Evolutionary conservation across 345 rosid species (phyloP), one percentile per base, ranked within the genome.

Genomic region (Garcia nutans): DNA sequence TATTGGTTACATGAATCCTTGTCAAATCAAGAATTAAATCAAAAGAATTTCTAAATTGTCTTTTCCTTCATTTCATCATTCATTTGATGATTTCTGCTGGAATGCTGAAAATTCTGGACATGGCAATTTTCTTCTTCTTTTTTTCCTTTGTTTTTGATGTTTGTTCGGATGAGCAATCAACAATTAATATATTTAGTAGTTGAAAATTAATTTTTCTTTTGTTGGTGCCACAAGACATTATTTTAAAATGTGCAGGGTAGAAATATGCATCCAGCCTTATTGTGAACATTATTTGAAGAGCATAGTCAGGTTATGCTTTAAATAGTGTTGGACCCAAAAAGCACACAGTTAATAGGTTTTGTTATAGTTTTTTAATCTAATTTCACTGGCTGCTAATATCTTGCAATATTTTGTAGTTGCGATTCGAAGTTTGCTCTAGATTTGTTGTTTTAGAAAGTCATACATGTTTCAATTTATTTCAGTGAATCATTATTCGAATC

Each of bases 321-420:
- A 19, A 19, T 65, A 42, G 10, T 9, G 52, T 67, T 44, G 22
- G 69, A 41, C 52, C 19, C 23, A 67, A 67, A 67, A 26, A 47
- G 42, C 44, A 44, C 20, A 54, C 12, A 5, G 10, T 67, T 67
- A n/a, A 47, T 15, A 41, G 6, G n/a, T 47, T 19, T 54, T 16
- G 20, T 20, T 20, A 65, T 65, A 10, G 50, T 65, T 20, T 65
- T 22, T 65, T 26, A 22, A 65, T 65, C 69, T 42, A 65, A 65
- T 65, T 65, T 65, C 28, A 20, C 10, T 20, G 24, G 44, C 50
- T 19, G 52, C 52, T 31, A 22, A 2, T 65, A 62, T 13, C 66
- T 28, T 47, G 6, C 8, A 20, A 62, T 26, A 7, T 62, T 26
- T 4, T 62, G 19, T 62, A 69, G 20, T 19, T 11, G 28, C 17